Evolutionary conservation across 2,329 filamentous ascomycete genomes (phyloP), one percentile per base, ranked within the genome.

Genomic region (Diaporthe eres): DNA sequence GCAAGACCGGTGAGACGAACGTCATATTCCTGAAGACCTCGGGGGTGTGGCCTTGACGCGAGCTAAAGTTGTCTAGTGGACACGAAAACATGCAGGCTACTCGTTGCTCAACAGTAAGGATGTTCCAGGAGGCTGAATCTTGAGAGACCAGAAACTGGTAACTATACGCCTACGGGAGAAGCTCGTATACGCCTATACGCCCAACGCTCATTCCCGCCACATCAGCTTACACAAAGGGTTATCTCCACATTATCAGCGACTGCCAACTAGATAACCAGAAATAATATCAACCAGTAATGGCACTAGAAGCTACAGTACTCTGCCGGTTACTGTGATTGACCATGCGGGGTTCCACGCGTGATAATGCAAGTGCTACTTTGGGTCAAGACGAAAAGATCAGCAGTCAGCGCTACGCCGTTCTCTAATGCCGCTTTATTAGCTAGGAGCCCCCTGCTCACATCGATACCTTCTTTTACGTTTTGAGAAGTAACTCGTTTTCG

Each of bases 261-360:
- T 28, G 17, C n/a, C 25, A 31, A 31, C 60, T 25, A 51, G 47
- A 51, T 25, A 39, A 37, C 13, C 28, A 25, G 25, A 12, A 39
- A 37, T 37, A 13, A 2, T 19, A 34, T 5, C 17, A 49, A 49
- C 13, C 44, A 34, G 42, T 34, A 22, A 12, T 19, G 28, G 44
- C 15, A 28, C 31, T 22, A 15, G 47, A 34, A 15, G 31, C 44
- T 49, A 49, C 44, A 22, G 31, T 51, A 51, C 37, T 51, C 15
- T 12, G 44, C 44, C 63, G 44, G 63, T 22, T 37, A 37, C 47
- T 19, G 22, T 68, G 28, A 17, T 53, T 39, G 63, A n/a, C 12
- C 44, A 68, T 68, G 65, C 65, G 65, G 65, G 65, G 65, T 68
- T 42, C 10, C 9, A 25, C 12, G 65, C 31, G 31, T 53, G 47